These are phyloP conservation scores for Helotiales sp. DNA, from an alignment of 2,329 filamentous ascomycete species.

Conservation along the genomic window DNA sequence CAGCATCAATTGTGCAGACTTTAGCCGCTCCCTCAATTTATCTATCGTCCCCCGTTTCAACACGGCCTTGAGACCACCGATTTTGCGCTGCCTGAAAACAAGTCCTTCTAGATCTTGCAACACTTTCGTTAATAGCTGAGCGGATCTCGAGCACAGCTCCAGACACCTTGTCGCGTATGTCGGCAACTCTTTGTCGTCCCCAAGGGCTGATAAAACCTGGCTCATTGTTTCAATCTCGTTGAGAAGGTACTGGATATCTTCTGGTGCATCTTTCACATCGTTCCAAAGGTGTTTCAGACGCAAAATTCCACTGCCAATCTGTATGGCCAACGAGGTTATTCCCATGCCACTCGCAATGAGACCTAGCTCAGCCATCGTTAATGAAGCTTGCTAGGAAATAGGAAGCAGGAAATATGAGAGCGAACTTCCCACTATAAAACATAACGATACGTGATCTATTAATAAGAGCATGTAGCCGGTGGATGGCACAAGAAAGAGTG, in stretches of 20 bases:
- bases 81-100: background rate
- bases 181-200: background rate
- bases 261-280: slow-evolving; percentile 14
- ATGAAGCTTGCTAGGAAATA: too few species aligned
- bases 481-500: too few species aligned
- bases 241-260: slow-evolving; percentile 11
- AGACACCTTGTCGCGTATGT: background rate
- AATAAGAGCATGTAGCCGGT: too few species aligned
- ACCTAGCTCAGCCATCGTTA: slow-evolving; percentile 14
- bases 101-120: background rate
- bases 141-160: background rate
- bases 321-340: slow-evolving; percentile 7
- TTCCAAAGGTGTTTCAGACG: slow-evolving; percentile 14
- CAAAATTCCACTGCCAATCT: slow-evolving; percentile 11
- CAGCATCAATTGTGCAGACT: slow-evolving; percentile 5
- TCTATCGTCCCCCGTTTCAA: slow-evolving; percentile 10
- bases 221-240: slow-evolving; percentile 12
- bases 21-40: slow-evolving; percentile 7
- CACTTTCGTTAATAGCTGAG: background rate
- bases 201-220: slow-evolving; percentile 2
- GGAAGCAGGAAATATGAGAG: too few species aligned
- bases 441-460: too few species aligned
- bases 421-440: too few species aligned
- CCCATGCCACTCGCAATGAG: slow-evolving; percentile 12
- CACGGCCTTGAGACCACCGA: slow-evolving; percentile 8